A percentile compares a stretch with the other conserved stretches of the same genome.
These are phyloP conservation scores for Cercospora sp. DNA, from an alignment of 2,329 filamentous ascomycete genomes.

Conservation along the genomic window DNA sequence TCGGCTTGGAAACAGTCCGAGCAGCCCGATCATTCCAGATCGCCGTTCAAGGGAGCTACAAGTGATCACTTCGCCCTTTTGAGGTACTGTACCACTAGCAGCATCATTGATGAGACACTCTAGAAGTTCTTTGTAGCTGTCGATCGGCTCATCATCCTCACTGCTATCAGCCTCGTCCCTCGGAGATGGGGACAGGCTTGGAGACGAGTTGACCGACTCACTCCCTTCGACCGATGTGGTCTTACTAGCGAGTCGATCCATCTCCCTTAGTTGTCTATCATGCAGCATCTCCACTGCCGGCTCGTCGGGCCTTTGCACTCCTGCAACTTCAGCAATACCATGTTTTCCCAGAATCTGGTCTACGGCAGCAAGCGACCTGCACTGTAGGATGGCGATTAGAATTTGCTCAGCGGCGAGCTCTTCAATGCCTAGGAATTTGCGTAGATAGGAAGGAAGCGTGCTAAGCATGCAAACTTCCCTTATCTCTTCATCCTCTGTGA, in stretches of 20 bases:
- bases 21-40: background rate
- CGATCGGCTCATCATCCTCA: too few relatives aligned
- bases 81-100: background rate
- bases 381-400: background rate
- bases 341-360: background rate
- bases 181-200: too few relatives aligned
- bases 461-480: background rate
- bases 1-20: background rate
- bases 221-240: too few relatives aligned
- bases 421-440: background rate
- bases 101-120: background rate
- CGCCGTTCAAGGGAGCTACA: background rate
- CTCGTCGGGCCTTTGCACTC: background rate
- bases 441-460: background rate
- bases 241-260: too few relatives aligned
- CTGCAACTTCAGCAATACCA: background rate
- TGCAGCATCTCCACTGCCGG: too few relatives aligned
- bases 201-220: too few relatives aligned
- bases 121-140: background rate
- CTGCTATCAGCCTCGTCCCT: too few relatives aligned
- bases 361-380: background rate
- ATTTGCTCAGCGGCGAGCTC: background rate
- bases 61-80: background rate
- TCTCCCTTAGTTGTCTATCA: too few relatives aligned
- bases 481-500: background rate